Percentiles rank a stretch among this genome's conserved stretches.
Evolutionary conservation across 306 rosid species (phyloP).

Genomic region (Rosa persica): DNA sequence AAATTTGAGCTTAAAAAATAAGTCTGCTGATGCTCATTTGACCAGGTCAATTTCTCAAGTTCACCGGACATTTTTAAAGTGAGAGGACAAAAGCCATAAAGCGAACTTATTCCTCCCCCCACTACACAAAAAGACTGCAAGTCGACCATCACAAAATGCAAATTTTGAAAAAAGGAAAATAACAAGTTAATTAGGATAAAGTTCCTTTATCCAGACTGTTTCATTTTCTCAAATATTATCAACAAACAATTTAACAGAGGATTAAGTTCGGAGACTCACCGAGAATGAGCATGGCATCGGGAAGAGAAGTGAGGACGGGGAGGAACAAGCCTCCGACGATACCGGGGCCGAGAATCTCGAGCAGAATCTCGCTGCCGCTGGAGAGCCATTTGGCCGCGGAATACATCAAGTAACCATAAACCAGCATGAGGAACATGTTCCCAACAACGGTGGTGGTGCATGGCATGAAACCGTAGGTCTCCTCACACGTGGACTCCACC

Average conservation of each 20-base stretch:
- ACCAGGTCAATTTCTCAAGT: no score
- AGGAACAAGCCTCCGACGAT: slow-evolving; percentile 87
- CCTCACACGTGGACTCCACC: slow-evolving; percentile 55
- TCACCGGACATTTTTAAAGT: no score
- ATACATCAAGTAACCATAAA: slow-evolving; percentile 74
- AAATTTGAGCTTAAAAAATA: no score
- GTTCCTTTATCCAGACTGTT: no score
- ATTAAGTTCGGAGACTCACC: slow-evolving; percentile 17
- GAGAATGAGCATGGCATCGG: slow-evolving; percentile 56
- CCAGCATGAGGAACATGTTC: slow-evolving; percentile 60
- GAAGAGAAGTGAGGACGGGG: slow-evolving; percentile 61
- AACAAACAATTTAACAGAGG: neutral
- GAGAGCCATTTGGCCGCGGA: slow-evolving; percentile 71
- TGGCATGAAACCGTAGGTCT: slow-evolving; percentile 79
- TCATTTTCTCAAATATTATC: no score
- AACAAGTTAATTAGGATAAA: no score
- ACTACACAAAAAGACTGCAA: no score
- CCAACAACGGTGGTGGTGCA: slow-evolving; percentile 50
- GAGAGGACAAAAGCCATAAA: no score
- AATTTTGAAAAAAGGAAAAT: no score
- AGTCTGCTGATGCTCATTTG: no score
- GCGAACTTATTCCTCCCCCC: no score
- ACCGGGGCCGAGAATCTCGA: slow-evolving; percentile 92
- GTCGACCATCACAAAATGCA: no score
- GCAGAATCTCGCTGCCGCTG: slow-evolving; percentile 78